phyloP scores from a whole-genome alignment of 108 stramenopile genomes.

The Cylindrotheca fusiformis region DNA sequence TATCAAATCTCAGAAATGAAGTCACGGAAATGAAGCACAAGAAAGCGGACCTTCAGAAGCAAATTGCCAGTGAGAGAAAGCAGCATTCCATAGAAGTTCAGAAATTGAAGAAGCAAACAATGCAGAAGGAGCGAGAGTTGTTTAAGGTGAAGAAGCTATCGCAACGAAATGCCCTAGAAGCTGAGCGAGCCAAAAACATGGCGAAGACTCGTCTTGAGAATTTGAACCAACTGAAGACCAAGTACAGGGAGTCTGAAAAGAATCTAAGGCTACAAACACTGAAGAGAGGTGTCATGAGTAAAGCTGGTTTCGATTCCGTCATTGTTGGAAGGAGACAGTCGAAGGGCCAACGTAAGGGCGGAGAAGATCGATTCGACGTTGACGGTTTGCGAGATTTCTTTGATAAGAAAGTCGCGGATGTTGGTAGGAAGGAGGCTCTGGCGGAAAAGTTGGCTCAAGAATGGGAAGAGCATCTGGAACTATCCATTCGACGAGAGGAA shows the following conservation, averaged over 20 bases:
- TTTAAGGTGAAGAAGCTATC: constrained; percentile 31
- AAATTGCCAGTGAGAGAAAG: constrained; percentile 34
- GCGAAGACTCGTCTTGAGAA: constrained; percentile 45
- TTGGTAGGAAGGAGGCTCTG: constrained; percentile 51
- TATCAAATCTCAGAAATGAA: constrained; percentile 32
- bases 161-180: constrained; percentile 35
- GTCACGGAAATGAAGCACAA: constrained; percentile 47
- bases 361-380: constrained; percentile 11
- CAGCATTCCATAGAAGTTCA: constrained; percentile 39
- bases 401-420: constrained; percentile 53
- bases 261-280: constrained; percentile 53
- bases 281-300: constrained; percentile 58
- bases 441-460: constrained; percentile 64
- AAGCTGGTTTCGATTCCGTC: constrained; percentile 63
- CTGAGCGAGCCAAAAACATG: constrained; percentile 64
- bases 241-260: constrained; percentile 71
- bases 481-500: constrained; percentile 36
- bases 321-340: constrained; percentile 45
- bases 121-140: constrained; percentile 50
- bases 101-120: constrained; percentile 44
- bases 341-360: neutral
- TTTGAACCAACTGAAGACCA: constrained; percentile 41
- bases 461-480: constrained; percentile 68
- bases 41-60: constrained; percentile 54
- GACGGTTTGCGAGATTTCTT: constrained; percentile 47